Evolutionary conservation across 2,329 filamentous ascomycete genomes (phyloP).

Genomic region (Rosellinia necatrix): DNA sequence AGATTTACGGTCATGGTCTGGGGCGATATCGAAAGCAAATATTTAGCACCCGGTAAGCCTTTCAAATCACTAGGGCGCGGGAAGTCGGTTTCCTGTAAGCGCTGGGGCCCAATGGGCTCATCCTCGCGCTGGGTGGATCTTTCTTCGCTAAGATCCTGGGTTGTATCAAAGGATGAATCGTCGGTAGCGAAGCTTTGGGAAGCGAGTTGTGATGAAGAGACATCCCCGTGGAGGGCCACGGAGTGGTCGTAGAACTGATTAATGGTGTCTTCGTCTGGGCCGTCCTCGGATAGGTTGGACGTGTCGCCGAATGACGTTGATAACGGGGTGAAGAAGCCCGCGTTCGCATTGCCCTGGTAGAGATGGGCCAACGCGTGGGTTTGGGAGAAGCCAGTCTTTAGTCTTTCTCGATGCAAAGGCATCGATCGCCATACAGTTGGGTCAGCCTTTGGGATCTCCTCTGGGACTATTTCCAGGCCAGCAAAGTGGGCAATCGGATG

Average conservation of each 20-base stretch:
- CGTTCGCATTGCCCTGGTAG: conserved; percentile 41
- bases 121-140: conserved; percentile 39
- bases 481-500: conserved; percentile 43
- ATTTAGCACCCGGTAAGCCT: conserved; percentile 69
- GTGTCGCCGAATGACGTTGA: conserved; percentile 43
- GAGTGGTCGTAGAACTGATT: conserved; percentile 80
- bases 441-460: conserved; percentile 28
- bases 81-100: conserved; percentile 35
- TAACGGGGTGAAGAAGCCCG: conserved; percentile 55
- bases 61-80: conserved; percentile 65
- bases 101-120: conserved; percentile 26
- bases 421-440: conserved; percentile 60
- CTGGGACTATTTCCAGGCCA: conserved; percentile 8
- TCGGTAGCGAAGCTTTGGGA: conserved; percentile 37
- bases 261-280: conserved; percentile 47
- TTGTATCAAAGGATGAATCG: conserved; percentile 46
- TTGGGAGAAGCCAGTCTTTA: conserved; percentile 60
- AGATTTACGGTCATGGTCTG: conserved; percentile 83
- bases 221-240: conserved; percentile 69
- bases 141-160: conserved; percentile 35
- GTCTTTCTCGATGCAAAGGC: conserved; percentile 50
- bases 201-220: conserved; percentile 64
- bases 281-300: conserved; percentile 38
- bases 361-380: conserved; percentile 44
- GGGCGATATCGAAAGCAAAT: conserved; percentile 70